A percentile compares a stretch with the other conserved stretches of the same genome.
Conservation (phyloP, 768 basidiomycete genomes). For the Naganishia randhawae region DNA sequence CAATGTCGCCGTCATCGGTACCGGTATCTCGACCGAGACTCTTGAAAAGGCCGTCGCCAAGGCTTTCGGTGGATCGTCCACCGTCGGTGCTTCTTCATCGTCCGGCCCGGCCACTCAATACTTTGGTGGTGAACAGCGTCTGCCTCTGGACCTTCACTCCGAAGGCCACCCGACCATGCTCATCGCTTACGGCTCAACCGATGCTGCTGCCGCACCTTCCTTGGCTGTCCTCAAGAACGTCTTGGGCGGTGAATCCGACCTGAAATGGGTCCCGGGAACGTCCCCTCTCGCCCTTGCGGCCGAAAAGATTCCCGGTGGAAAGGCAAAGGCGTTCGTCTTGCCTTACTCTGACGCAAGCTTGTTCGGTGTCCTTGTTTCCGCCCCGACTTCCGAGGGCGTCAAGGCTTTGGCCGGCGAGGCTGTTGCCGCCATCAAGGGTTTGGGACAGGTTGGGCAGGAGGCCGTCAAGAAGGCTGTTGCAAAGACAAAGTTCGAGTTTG, state of each 20-base stretch:
- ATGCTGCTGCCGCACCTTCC: constrained; percentile 61
- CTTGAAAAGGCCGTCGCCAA: constrained; percentile 70
- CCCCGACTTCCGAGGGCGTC: constrained; percentile 61
- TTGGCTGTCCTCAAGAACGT: constrained; percentile 75
- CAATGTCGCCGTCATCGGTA: constrained; percentile 81
- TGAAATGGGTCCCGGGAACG: constrained; percentile 80
- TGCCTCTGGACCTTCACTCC: constrained; percentile 57
- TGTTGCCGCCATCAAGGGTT: constrained; percentile 64
- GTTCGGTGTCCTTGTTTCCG: constrained; percentile 77
- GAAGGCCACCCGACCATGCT: constrained; percentile 64
- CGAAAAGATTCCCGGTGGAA: constrained; percentile 56
- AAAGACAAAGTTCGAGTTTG: constrained; percentile 82
- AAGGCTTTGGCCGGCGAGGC: constrained; percentile 53
- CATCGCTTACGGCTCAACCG: constrained; percentile 77
- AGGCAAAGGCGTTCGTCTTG: constrained; percentile 70
- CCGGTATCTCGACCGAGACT: constrained; percentile 68
- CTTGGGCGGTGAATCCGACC: constrained; percentile 69
- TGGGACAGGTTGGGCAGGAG: constrained; percentile 60
- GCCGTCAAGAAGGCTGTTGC: constrained; percentile 75
- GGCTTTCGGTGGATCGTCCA: constrained; percentile 59
- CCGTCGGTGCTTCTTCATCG: constrained; percentile 44
- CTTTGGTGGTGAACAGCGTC: constrained; percentile 82
- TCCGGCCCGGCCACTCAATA: constrained; percentile 55
- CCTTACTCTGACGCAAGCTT: constrained; percentile 90
- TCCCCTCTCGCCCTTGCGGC: constrained; percentile 65